phyloP scores from a whole-genome alignment of 164 flowering plant genomes.

The Houttuynia cordata region DNA sequence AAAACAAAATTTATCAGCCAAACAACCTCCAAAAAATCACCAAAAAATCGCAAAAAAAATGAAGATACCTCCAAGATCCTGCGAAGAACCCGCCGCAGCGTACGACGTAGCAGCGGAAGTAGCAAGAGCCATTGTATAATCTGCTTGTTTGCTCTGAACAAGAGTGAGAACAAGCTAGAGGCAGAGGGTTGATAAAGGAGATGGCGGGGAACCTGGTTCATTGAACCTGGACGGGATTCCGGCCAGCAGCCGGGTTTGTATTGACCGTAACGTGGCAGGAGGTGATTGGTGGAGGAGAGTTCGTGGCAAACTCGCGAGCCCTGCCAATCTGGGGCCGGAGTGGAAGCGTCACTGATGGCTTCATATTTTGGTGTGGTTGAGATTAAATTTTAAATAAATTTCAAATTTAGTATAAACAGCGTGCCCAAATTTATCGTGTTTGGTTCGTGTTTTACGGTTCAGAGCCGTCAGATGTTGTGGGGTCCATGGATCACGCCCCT shows the following conservation, averaged over 20 bases:
- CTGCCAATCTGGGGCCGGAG: too few species aligned
- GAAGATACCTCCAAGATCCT: constrained; percentile 25
- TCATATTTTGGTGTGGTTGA: too few species aligned
- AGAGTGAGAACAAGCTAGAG: background rate
- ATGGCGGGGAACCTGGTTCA: constrained; percentile 29
- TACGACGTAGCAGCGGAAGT: constrained; percentile 19
- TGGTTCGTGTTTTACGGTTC: too few species aligned
- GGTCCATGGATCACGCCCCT: too few species aligned
- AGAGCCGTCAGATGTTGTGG: too few species aligned
- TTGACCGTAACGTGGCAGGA: background rate
- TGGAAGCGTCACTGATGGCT: too few species aligned
- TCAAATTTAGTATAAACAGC: too few species aligned
- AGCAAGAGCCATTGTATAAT: constrained; percentile 30
- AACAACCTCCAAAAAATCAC: background rate
- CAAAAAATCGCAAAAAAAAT: background rate
- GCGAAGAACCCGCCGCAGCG: constrained; percentile 1
- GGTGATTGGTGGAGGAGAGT: background rate
- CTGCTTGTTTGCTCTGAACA: background rate
- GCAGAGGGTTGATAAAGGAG: background rate
- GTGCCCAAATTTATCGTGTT: too few species aligned
- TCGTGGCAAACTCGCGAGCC: background rate
- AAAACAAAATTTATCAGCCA: background rate
- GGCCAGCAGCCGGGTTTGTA: background rate
- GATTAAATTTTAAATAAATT: too few species aligned
- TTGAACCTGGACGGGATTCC: constrained; percentile 65